Evolutionary conservation across 805 yeast genomes (phyloP).

Genomic region (Cyberlindnera petersonii): DNA sequence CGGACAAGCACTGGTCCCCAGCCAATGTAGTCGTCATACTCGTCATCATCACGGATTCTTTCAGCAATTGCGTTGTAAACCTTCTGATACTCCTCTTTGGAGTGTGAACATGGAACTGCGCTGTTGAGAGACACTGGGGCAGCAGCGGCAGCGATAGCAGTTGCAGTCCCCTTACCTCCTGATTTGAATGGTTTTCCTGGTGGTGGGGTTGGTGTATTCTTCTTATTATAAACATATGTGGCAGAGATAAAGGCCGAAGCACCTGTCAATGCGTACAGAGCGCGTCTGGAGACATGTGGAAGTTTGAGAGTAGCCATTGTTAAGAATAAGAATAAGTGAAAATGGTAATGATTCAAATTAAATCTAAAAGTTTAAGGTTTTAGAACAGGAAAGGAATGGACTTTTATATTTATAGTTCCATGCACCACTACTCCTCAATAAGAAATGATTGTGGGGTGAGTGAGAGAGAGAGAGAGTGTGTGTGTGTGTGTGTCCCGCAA

Average conservation of each 20-base stretch:
- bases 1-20: constrained; percentile 77
- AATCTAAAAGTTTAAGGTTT: too few species aligned
- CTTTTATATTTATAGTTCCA: neutral
- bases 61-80: constrained; percentile 72
- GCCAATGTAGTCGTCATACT: constrained; percentile 63
- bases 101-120: constrained; percentile 26
- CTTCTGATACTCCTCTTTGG: constrained; percentile 51
- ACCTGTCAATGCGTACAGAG: constrained; percentile 25
- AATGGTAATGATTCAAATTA: neutral
- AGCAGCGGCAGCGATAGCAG: constrained; percentile 34
- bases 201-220: constrained; percentile 20
- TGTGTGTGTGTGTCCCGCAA: too few species aligned
- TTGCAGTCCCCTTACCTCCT: too few species aligned
- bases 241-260: constrained; percentile 32
- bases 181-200: constrained; percentile 26
- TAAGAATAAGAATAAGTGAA: neutral
- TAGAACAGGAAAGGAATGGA: neutral
- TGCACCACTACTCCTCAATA: neutral
- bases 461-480: too few species aligned
- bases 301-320: constrained; percentile 8
- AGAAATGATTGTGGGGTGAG: too few species aligned
- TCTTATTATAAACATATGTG: constrained; percentile 23
- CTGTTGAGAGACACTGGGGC: constrained; percentile 27
- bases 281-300: constrained; percentile 15
- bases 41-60: constrained; percentile 50